Evolutionary conservation across 2,329 filamentous ascomycete genomes (phyloP).

Genomic region (Penicillium rolfsii): DNA sequence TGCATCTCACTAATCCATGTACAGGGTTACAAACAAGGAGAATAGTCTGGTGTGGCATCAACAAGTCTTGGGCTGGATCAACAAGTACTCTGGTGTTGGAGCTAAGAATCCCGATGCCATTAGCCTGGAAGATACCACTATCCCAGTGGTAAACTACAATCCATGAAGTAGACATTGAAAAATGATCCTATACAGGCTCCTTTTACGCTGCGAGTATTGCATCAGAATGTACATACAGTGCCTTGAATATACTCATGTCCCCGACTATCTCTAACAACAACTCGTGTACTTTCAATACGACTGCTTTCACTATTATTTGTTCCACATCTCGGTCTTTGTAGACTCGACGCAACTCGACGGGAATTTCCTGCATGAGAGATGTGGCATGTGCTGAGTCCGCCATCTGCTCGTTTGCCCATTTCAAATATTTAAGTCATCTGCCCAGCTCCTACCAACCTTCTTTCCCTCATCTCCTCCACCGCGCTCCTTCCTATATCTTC

Average conservation of each 20-base stretch:
- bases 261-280: neutral
- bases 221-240: constrained; percentile 3
- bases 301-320: neutral
- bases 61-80: constrained; percentile 76
- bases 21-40: constrained; percentile 78
- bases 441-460: neutral
- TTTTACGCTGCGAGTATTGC: neutral
- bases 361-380: neutral
- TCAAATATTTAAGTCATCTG: neutral
- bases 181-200: neutral
- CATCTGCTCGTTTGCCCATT: neutral
- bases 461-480: neutral
- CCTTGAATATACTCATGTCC: neutral
- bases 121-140: constrained; percentile 37
- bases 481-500: neutral
- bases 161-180: constrained; percentile 8
- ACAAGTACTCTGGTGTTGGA: constrained; percentile 51
- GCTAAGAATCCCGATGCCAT: constrained; percentile 35
- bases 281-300: neutral
- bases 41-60: constrained; percentile 89
- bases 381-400: neutral
- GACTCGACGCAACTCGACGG: neutral
- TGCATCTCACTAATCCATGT: neutral
- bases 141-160: constrained; percentile 40
- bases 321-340: neutral